These are phyloP conservation scores for Amanita fuliginea DNA, from an alignment of 768 basidiomycete genomes.

Conservation along the genomic window DNA sequence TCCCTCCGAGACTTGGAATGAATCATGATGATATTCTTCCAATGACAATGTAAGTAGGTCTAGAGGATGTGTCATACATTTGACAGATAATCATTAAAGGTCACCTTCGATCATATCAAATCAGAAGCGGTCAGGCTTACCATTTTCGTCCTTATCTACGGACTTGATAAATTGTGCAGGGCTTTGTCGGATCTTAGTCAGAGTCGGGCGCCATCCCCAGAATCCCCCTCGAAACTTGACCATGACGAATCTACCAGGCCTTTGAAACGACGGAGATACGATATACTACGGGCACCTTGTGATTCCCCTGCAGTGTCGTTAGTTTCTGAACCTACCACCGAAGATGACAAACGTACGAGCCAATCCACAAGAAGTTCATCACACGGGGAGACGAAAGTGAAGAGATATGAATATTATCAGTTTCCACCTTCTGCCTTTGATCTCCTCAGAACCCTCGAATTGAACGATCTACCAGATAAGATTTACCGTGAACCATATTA, in stretches of 20 bases:
- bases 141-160: neutral
- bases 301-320: neutral
- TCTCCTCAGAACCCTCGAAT: constrained; percentile 32
- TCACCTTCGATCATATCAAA: neutral
- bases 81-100: neutral
- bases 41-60: neutral
- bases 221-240: neutral
- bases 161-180: neutral
- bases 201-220: neutral
- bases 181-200: neutral
- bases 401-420: constrained; percentile 35
- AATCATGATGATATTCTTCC: neutral
- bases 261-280: neutral
- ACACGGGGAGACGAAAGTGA: constrained; percentile 12
- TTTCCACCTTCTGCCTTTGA: constrained; percentile 40
- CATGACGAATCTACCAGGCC: neutral
- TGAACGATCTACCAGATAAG: constrained; percentile 39
- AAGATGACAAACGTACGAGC: constrained; percentile 16
- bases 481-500: constrained; percentile 77
- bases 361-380: constrained; percentile 14
- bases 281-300: neutral
- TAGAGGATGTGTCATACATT: neutral
- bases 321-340: neutral
- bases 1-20: neutral
- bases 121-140: neutral